These are phyloP conservation scores for Strobilomyces echinocephalus DNA, from an alignment of 768 basidiomycete species.

Conservation along the genomic window DNA sequence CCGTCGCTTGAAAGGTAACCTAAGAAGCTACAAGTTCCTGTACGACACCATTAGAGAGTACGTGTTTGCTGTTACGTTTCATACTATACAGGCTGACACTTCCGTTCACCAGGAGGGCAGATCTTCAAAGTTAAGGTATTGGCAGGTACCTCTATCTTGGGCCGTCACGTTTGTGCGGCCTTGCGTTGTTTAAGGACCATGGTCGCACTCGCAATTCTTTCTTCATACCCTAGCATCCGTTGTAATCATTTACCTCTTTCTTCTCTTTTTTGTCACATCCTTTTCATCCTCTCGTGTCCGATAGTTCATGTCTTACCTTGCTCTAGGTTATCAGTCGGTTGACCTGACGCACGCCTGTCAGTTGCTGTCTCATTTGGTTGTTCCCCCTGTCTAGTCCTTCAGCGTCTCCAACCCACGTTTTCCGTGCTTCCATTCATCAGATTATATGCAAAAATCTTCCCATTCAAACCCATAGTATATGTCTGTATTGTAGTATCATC, in stretches of 20 bases:
- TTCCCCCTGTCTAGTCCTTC: not conserved
- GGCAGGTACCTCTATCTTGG: conserved; percentile 24
- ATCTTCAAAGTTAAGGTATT: conserved; percentile 33
- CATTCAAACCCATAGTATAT: conserved; percentile 12
- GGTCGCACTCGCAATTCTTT: conserved; percentile 6
- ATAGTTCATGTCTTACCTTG: conserved; percentile 21
- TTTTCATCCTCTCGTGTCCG: conserved; percentile 8
- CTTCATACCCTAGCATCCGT: conserved; percentile 28
- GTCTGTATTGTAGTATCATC: conserved; percentile 29
- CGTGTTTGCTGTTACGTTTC: conserved; percentile 32
- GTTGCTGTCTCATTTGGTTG: conserved; percentile 17
- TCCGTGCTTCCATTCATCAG: conserved; percentile 10
- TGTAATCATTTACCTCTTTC: conserved; percentile 19
- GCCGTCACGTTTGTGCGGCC: not conserved
- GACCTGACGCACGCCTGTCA: conserved; percentile 13
- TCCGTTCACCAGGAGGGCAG: conserved; percentile 29
- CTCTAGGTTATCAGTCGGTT: conserved; percentile 16
- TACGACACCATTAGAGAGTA: conserved; percentile 86
- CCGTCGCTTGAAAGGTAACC: conserved; percentile 84
- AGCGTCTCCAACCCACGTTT: not conserved
- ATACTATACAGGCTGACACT: conserved; percentile 9
- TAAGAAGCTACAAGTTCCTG: conserved; percentile 89
- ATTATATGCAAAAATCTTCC: conserved; percentile 29
- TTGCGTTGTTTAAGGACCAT: not conserved
- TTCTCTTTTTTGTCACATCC: not conserved